Evolutionary conservation across 495 filamentous ascomycete genomes (phyloP).

Genomic region (Daldinia caldariorum): DNA sequence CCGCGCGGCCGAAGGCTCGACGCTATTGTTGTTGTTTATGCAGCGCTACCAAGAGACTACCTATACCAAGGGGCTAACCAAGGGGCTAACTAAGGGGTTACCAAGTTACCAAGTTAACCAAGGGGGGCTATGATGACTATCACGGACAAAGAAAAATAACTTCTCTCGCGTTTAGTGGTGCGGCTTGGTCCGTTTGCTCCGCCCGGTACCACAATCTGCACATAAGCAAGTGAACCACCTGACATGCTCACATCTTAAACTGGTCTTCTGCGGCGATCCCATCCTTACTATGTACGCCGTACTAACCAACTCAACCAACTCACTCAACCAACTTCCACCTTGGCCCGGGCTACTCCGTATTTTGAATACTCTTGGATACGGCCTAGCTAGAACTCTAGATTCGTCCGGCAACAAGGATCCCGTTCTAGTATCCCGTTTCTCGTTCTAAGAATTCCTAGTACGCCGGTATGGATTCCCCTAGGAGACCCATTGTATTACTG

Average conservation of each 20-base stretch:
- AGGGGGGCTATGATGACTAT: too few relatives aligned
- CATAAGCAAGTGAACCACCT: conserved; percentile 26
- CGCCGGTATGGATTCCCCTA: neutral
- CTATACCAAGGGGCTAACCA: too few relatives aligned
- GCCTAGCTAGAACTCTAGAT: conserved; percentile 31
- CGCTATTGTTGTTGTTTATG: conserved; percentile 27
- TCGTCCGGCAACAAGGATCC: conserved; percentile 29
- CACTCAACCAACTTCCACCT: conserved; percentile 6
- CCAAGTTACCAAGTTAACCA: too few relatives aligned
- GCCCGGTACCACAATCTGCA: conserved; percentile 27
- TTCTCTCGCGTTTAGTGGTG: conserved; percentile 12
- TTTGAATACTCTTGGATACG: conserved; percentile 8
- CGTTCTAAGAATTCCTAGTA: conserved; percentile 1
- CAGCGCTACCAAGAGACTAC: conserved; percentile 15
- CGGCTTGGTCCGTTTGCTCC: conserved; percentile 27
- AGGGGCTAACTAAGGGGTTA: too few relatives aligned
- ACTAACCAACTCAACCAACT: conserved; percentile 13
- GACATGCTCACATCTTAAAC: neutral
- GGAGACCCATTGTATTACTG: conserved; percentile 6
- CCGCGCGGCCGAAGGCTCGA: conserved; percentile 39
- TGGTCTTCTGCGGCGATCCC: conserved; percentile 8
- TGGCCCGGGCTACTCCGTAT: conserved; percentile 30
- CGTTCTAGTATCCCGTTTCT: neutral
- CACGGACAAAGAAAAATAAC: neutral
- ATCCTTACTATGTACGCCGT: conserved; percentile 15